These are phyloP conservation scores for Xylariomycetidae sp. DNA, from an alignment of 2,329 filamentous ascomycete species.

Conservation along the genomic window DNA sequence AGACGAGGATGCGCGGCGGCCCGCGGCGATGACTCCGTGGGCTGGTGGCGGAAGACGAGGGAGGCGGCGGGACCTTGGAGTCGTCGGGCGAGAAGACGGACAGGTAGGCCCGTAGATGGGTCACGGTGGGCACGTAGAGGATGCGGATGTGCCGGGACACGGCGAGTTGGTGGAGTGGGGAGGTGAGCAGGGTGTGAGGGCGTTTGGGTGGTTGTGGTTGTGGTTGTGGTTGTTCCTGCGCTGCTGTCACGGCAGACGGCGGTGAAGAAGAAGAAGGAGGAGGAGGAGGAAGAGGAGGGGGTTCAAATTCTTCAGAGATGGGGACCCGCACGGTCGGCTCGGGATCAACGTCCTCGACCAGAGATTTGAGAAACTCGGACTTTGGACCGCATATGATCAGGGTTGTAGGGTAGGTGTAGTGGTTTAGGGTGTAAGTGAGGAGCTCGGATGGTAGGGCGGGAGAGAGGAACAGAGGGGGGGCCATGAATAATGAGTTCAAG, in stretches of 20 bases:
- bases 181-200: conserved; percentile 51
- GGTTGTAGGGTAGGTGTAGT: conserved; percentile 54
- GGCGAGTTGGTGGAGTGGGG: conserved; percentile 65
- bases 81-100: conserved; percentile 44
- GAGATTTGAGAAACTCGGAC: conserved; percentile 57
- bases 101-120: conserved; percentile 73
- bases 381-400: conserved; percentile 67
- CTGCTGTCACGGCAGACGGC: too few species aligned
- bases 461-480: conserved; percentile 38
- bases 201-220: conserved; percentile 11
- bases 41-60: conserved; percentile 17
- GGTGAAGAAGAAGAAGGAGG: too few species aligned
- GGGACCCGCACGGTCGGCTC: too few species aligned
- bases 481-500: too few species aligned
- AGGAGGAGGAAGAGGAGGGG: too few species aligned
- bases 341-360: conserved; percentile 50
- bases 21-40: conserved; percentile 3
- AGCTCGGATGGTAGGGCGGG: conserved; percentile 56
- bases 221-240: too few species aligned
- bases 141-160: conserved; percentile 65
- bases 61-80: conserved; percentile 34
- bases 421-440: conserved; percentile 58
- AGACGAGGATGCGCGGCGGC: conserved; percentile 51
- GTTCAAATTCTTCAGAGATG: too few species aligned
- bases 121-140: conserved; percentile 69